Percentiles rank a stretch among this genome's conserved stretches.
Conservation (phyloP, 2,329 filamentous ascomycete genomes). For the Neofusicoccum parvum region DNA sequence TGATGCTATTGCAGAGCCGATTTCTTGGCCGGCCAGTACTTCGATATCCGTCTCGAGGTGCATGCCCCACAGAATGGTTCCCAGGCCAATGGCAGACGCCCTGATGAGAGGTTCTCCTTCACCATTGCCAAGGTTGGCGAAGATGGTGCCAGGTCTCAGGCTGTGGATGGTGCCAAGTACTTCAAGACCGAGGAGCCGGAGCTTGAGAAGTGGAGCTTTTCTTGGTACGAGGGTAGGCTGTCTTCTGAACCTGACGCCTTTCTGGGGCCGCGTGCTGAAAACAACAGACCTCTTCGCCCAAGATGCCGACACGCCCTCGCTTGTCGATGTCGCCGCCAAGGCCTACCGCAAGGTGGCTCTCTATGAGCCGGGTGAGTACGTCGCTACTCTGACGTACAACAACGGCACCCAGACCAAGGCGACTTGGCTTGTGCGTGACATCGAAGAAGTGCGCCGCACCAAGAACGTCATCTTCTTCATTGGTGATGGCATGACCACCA, state of each 20-base stretch:
- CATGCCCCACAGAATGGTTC: constrained; percentile 79
- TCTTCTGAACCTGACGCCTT: not conserved
- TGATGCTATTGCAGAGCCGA: constrained; percentile 57
- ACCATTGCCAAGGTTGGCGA: constrained; percentile 68
- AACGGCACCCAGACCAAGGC: constrained; percentile 70
- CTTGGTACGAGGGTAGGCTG: constrained; percentile 71
- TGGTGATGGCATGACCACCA: constrained; percentile 69
- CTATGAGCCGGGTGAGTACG: constrained; percentile 78
- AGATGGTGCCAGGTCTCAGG: constrained; percentile 42
- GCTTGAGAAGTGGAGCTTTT: constrained; percentile 79
- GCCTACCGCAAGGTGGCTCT: constrained; percentile 75
- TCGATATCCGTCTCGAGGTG: constrained; percentile 81
- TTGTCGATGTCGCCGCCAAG: constrained; percentile 81
- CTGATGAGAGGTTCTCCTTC: constrained; percentile 75
- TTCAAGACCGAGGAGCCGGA: constrained; percentile 71
- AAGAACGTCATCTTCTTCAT: constrained; percentile 89
- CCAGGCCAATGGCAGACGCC: constrained; percentile 70
- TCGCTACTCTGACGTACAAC: constrained; percentile 75
- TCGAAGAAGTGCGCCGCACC: constrained; percentile 69
- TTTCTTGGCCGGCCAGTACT: constrained; percentile 81
- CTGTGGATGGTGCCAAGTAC: constrained; percentile 63
- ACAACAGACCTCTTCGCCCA: constrained; percentile 69
- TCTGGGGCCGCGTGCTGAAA: not conserved
- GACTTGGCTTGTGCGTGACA: constrained; percentile 74
- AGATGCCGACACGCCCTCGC: constrained; percentile 67